Conservation (phyloP, 2,329 filamentous ascomycete species). For the Lasiodiplodia theobromae region DNA sequence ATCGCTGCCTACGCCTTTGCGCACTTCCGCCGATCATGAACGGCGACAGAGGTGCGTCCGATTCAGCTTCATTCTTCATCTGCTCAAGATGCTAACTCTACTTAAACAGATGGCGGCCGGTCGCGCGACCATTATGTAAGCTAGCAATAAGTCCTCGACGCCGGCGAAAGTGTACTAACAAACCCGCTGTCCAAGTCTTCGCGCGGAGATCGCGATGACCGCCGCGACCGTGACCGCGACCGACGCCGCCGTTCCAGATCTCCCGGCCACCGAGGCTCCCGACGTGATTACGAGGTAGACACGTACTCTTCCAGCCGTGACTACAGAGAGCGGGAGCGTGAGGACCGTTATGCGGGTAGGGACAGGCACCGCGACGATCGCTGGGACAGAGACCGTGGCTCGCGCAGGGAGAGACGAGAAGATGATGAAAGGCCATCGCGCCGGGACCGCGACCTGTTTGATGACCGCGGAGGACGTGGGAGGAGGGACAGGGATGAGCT, state of each 20-base stretch:
- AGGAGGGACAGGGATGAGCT: constrained; percentile 58
- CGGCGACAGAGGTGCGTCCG: constrained; percentile 25
- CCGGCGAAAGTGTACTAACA: constrained; percentile 36
- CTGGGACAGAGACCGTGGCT: constrained; percentile 73
- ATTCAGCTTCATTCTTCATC: constrained; percentile 17
- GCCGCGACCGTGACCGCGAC: constrained; percentile 45
- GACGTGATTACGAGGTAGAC: constrained; percentile 79
- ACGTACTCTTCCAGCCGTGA: constrained; percentile 92
- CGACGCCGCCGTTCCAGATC: constrained; percentile 82
- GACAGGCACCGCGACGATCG: constrained; percentile 66
- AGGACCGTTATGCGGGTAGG: constrained; percentile 84
- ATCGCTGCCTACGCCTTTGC: constrained; percentile 12
- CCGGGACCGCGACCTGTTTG: constrained; percentile 68
- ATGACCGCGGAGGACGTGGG: constrained; percentile 56
- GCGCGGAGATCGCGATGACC: constrained; percentile 52
- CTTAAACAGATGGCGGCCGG: constrained; percentile 35
- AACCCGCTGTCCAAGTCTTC: constrained; percentile 45
- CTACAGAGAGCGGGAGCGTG: constrained; percentile 90
- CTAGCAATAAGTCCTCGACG: constrained; percentile 35
- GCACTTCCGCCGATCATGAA: constrained; percentile 24
- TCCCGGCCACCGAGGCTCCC: constrained; percentile 74
- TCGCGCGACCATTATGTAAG: constrained; percentile 49
- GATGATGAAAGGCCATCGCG: constrained; percentile 46
- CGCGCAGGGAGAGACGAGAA: constrained; percentile 39
- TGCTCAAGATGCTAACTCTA: constrained; percentile 16